These are phyloP conservation scores for Entomophthora muscae DNA, from an alignment of 371 early-diverging fungal species.

Conservation along the genomic window DNA sequence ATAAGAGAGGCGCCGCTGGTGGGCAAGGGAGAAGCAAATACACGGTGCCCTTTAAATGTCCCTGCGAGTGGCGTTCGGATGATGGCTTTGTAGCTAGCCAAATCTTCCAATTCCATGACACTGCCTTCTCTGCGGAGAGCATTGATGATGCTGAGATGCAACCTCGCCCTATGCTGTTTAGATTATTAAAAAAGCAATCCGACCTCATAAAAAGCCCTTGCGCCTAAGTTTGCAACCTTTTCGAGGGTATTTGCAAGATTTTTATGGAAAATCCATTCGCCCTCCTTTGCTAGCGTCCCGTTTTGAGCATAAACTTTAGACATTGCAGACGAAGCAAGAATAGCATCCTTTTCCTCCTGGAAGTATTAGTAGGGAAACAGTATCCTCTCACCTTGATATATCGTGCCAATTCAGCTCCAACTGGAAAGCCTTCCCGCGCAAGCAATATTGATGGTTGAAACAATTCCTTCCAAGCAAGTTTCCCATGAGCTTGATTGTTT, in stretches of 20 bases:
- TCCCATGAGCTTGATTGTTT: slow-evolving; percentile 29
- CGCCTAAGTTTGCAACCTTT: slow-evolving; percentile 57
- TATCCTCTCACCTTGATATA: slow-evolving; percentile 19
- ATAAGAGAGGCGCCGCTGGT: slow-evolving; percentile 70
- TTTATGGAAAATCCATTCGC: slow-evolving; percentile 56
- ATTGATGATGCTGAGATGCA: slow-evolving; percentile 46
- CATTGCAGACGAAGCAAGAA: neutral
- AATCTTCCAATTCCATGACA: slow-evolving; percentile 62
- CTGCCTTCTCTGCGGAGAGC: slow-evolving; percentile 54
- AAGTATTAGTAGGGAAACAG: neutral
- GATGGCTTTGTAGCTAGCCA: slow-evolving; percentile 45
- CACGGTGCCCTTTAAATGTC: slow-evolving; percentile 47
- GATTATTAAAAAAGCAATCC: neutral
- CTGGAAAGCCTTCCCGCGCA: slow-evolving; percentile 60
- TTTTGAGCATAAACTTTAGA: slow-evolving; percentile 42
- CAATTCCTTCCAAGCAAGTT: slow-evolving; percentile 69
- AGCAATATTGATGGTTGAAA: slow-evolving; percentile 70
- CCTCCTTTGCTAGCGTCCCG: slow-evolving; percentile 35
- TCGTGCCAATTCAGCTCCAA: slow-evolving; percentile 33
- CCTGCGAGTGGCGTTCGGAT: slow-evolving; percentile 41
- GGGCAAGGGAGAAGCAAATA: slow-evolving; percentile 45
- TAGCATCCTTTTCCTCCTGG: neutral
- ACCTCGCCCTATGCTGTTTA: slow-evolving; percentile 35
- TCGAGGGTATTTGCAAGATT: slow-evolving; percentile 69
- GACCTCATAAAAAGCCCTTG: slow-evolving; percentile 60